Evolutionary conservation across 345 rosid species (phyloP).

Genomic region (Eucalyptus polyanthemos): DNA sequence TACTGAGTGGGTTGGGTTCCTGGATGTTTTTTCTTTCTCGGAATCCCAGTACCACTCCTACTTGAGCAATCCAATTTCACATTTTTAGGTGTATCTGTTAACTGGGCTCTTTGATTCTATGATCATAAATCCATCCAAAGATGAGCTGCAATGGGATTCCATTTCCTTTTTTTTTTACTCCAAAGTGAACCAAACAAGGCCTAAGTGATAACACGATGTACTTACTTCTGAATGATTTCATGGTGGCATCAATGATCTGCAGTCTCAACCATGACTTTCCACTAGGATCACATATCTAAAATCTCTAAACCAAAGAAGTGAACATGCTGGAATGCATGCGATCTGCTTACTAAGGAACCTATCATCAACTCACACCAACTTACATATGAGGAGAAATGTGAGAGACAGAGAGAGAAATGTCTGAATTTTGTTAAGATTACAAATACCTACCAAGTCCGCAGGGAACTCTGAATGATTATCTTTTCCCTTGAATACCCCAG

Average conservation of each 20-base stretch:
- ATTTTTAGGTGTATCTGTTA: neutral
- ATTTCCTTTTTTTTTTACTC: neutral
- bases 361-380: neutral
- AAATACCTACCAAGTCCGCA: constrained; percentile 51
- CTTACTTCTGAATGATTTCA: neutral
- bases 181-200: neutral
- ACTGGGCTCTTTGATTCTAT: neutral
- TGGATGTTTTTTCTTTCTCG: neutral
- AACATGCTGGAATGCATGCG: neutral
- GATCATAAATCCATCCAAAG: neutral
- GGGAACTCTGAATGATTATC: constrained; percentile 47
- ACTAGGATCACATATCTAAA: neutral
- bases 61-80: neutral
- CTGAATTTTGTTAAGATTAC: neutral
- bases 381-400: neutral
- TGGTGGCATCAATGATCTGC: neutral
- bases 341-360: neutral
- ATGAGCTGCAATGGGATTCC: neutral
- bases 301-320: neutral
- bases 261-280: neutral
- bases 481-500: constrained; percentile 81
- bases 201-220: neutral
- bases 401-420: neutral
- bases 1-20: neutral
- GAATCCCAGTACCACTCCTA: neutral